Evolutionary conservation across 345 rosid genomes (phyloP).

Genomic region (Iberis pinnata): DNA sequence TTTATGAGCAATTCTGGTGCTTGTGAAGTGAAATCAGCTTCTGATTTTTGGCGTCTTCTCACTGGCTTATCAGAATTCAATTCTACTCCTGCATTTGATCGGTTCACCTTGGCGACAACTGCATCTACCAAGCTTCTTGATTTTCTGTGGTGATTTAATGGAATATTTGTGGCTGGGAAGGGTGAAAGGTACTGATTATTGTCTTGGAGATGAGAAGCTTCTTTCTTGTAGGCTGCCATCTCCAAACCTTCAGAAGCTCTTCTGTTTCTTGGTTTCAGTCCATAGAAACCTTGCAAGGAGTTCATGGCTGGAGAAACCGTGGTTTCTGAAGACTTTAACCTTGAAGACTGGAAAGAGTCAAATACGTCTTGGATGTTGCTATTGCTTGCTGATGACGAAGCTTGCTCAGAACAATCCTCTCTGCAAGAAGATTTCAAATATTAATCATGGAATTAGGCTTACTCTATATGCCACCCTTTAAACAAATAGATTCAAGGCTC

Average conservation of each 20-base stretch:
- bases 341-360: conserved; percentile 57
- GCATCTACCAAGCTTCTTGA: conserved; percentile 54
- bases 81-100: conserved; percentile 32
- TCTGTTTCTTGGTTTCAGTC: conserved; percentile 40
- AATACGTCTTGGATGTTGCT: conserved; percentile 32
- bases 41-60: conserved; percentile 63
- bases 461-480: background rate
- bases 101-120: conserved; percentile 40
- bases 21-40: conserved; percentile 33
- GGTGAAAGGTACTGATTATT: conserved; percentile 30
- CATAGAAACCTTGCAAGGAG: conserved; percentile 70
- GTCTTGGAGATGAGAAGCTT: conserved; percentile 28
- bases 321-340: conserved; percentile 37
- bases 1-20: conserved; percentile 52
- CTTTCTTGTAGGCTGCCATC: conserved; percentile 32
- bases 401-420: conserved; percentile 26
- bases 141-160: conserved; percentile 40
- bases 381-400: conserved; percentile 25
- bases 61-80: conserved; percentile 36
- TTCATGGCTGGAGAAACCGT: conserved; percentile 72
- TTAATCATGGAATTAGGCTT: conserved; percentile 4
- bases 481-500: conserved; percentile 2
- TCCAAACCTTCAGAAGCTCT: conserved; percentile 43
- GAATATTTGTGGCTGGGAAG: conserved; percentile 29
- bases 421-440: conserved; percentile 40